These are phyloP conservation scores for Piromyces finnis DNA, from an alignment of 192 early-diverging fungal genomes.

Conservation along the genomic window DNA sequence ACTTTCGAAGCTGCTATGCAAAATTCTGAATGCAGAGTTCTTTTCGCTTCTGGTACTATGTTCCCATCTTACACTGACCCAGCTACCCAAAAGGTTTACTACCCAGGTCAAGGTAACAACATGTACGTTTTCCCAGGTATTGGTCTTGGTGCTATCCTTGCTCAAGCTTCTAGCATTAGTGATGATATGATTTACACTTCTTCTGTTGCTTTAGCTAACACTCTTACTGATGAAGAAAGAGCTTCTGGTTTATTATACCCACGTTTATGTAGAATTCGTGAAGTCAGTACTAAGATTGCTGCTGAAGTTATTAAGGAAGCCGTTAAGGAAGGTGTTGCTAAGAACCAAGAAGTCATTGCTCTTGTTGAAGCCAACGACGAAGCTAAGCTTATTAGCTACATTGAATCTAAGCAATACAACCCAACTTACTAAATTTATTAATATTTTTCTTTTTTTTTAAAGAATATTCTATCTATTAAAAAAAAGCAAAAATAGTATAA, in stretches of 20 bases:
- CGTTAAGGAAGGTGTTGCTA: constrained; percentile 11
- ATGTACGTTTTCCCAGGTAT: constrained; percentile 51
- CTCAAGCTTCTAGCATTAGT: constrained; percentile 47
- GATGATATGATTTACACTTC: constrained; percentile 68
- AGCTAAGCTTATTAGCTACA: neutral
- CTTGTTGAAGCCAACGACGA: neutral
- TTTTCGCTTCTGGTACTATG: constrained; percentile 90
- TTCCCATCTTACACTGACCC: constrained; percentile 66
- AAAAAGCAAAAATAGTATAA: too few species aligned
- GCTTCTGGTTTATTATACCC: constrained; percentile 65
- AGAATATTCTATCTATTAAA: neutral
- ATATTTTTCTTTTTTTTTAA: neutral
- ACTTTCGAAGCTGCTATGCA: constrained; percentile 81
- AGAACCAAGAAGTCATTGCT: neutral
- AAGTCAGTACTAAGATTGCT: constrained; percentile 62
- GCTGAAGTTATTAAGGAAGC: constrained; percentile 47
- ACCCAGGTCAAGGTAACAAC: constrained; percentile 9
- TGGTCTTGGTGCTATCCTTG: constrained; percentile 67
- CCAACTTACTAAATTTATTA: neutral
- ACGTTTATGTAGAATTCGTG: constrained; percentile 64
- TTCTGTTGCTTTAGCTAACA: constrained; percentile 57
- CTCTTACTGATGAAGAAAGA: constrained; percentile 50
- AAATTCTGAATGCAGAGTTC: constrained; percentile 62
- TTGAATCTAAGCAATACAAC: neutral
- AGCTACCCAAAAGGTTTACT: constrained; percentile 22